phyloP scores from a whole-genome alignment of 2,329 filamentous ascomycete species.

The Juglanconis sp. region DNA sequence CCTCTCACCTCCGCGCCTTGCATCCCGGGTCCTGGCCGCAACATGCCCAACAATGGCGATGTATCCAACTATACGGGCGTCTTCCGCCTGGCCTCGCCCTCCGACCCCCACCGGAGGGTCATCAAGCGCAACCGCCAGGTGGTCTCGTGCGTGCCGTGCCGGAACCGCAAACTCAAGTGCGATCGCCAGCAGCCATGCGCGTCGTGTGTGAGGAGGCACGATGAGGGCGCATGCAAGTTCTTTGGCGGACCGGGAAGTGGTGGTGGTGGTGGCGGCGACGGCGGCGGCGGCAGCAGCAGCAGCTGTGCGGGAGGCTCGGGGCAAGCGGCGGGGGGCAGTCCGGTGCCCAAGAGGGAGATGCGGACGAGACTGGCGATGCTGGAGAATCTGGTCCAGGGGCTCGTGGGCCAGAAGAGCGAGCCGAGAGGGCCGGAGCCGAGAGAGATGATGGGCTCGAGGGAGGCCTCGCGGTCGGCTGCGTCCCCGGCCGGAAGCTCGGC shows the following conservation, averaged over 20 bases:
- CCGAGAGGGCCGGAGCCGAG: not conserved
- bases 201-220: constrained; percentile 37
- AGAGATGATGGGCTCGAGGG: not conserved
- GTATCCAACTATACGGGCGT: constrained; percentile 27
- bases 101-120: constrained; percentile 28
- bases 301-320: not conserved
- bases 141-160: constrained; percentile 40
- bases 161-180: constrained; percentile 41
- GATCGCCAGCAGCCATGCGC: constrained; percentile 39
- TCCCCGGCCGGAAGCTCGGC: not conserved
- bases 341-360: constrained; percentile 31
- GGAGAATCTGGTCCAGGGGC: constrained; percentile 38
- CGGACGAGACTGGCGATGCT: constrained; percentile 38
- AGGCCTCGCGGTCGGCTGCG: not conserved
- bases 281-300: constrained; percentile 16
- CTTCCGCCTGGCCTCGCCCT: constrained; percentile 32
- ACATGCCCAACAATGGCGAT: constrained; percentile 17
- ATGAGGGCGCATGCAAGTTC: constrained; percentile 32
- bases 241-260: constrained; percentile 20
- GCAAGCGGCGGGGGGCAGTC: not conserved
- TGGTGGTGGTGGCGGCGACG: constrained; percentile 8
- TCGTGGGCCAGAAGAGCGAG: constrained; percentile 23
- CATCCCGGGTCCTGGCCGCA: not conserved
- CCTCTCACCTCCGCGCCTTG: not conserved
- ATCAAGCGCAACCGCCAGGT: constrained; percentile 38